Evolutionary conservation across 495 filamentous ascomycete genomes (phyloP).

Genomic region (Penicillium antarcticum): DNA sequence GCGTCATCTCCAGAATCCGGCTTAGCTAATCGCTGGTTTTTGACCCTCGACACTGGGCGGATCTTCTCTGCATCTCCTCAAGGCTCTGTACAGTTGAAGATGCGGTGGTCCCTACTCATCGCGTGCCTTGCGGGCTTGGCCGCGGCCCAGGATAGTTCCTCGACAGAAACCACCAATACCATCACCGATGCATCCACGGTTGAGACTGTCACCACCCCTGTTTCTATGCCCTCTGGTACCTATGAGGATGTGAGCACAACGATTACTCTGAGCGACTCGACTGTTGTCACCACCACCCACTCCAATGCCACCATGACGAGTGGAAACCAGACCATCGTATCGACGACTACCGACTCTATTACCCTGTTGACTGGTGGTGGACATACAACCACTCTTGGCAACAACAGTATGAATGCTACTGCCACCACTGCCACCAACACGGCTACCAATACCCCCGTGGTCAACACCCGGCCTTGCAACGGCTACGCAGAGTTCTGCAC

Average conservation of each 20-base stretch:
- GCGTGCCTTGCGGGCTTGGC: constrained; percentile 14
- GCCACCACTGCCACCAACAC: constrained; percentile 35
- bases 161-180: constrained; percentile 8
- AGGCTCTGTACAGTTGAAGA: constrained; percentile 1
- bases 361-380: constrained; percentile 39
- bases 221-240: constrained; percentile 29
- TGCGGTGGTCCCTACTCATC: constrained; percentile 20
- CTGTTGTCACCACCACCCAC: constrained; percentile 15
- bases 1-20: constrained; percentile 10
- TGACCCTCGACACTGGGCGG: not conserved
- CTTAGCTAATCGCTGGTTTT: not conserved
- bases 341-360: constrained; percentile 32
- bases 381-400: constrained; percentile 33
- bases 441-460: constrained; percentile 44
- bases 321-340: constrained; percentile 31
- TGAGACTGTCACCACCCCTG: constrained; percentile 6
- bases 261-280: constrained; percentile 25
- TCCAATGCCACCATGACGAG: constrained; percentile 17
- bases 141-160: constrained; percentile 14
- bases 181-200: constrained; percentile 14
- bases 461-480: constrained; percentile 83
- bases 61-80: not conserved
- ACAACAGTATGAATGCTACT: constrained; percentile 42
- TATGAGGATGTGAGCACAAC: constrained; percentile 43
- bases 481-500: constrained; percentile 78